Conservation (phyloP, 1,284 basidiomycete genomes). For the Rhodotorula sp. region DNA sequence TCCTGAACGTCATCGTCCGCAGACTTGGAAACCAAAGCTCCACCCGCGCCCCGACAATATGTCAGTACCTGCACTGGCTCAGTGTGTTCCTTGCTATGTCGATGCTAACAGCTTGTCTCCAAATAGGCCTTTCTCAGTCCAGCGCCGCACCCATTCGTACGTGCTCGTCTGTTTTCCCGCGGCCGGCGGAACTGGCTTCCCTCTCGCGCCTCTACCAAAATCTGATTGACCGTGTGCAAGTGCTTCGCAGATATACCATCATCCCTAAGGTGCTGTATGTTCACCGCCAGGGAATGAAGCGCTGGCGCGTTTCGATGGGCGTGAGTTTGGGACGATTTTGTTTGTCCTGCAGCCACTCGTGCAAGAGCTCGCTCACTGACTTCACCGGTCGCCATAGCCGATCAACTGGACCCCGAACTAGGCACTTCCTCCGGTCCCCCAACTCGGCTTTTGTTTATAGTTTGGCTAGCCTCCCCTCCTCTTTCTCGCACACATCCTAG, state of each 20-base stretch:
- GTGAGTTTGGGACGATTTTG: background rate
- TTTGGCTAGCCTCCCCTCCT: background rate
- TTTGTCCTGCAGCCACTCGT: no score
- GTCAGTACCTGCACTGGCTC: no score
- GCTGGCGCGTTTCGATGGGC: slow-evolving; percentile 18
- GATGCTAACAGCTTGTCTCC: background rate
- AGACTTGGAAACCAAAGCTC: no score
- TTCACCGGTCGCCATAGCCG: background rate
- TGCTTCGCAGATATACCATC: slow-evolving; percentile 7
- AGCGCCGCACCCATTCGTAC: slow-evolving; percentile 3
- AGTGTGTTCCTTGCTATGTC: background rate
- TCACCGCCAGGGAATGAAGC: slow-evolving; percentile 11
- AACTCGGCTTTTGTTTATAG: no score
- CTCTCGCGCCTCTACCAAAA: background rate
- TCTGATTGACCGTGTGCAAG: no score
- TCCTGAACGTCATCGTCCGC: no score
- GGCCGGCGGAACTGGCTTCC: background rate
- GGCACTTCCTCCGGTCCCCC: background rate
- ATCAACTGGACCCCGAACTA: background rate
- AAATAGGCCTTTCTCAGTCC: background rate
- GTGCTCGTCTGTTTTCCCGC: background rate
- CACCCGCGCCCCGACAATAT: no score
- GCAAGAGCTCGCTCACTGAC: background rate
- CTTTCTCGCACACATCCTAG: background rate
- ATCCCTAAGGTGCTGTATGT: slow-evolving; percentile 20